A percentile compares a stretch with the other conserved stretches of the same genome.
phyloP scores from a whole-genome alignment of 2,329 filamentous ascomycete species.

The Camptophora hylomeconis region DNA sequence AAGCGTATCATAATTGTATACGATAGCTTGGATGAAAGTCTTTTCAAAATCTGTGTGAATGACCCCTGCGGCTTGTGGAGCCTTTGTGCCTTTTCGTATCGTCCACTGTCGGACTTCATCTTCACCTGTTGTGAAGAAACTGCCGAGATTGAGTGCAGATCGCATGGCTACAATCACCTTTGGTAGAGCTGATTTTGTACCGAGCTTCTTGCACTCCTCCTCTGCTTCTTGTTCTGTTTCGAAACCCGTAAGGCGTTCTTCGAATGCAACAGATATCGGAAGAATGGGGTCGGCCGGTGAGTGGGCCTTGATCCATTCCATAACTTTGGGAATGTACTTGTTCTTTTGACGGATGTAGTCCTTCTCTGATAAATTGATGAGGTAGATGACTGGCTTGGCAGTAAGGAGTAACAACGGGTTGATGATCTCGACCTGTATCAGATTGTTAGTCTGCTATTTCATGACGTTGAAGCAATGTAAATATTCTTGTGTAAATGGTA shows the following conservation, averaged over 20 bases:
- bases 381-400: conserved; percentile 91
- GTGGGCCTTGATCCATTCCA: conserved; percentile 89
- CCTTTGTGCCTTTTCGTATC: conserved; percentile 87
- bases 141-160: conserved; percentile 74
- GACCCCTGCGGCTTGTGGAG: conserved; percentile 92
- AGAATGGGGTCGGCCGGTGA: conserved; percentile 80
- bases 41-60: conserved; percentile 99
- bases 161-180: conserved; percentile 92
- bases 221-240: conserved; percentile 61
- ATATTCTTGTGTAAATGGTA: too few relatives aligned
- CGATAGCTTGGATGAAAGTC: conserved; percentile 94
- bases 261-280: conserved; percentile 81
- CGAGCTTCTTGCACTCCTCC: conserved; percentile 80
- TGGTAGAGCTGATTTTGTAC: conserved; percentile 75
- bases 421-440: conserved; percentile 76
- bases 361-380: conserved; percentile 93
- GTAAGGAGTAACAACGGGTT: conserved; percentile 91
- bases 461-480: conserved; percentile 11
- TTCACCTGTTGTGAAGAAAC: conserved; percentile 92
- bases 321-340: conserved; percentile 90
- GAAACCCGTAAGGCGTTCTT: conserved; percentile 78
- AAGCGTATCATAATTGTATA: conserved; percentile 75
- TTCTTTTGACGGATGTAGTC: conserved; percentile 99
- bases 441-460: conserved; percentile 11
- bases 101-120: conserved; percentile 99